phyloP scores from a whole-genome alignment of 768 basidiomycete genomes.

The Rickenella mellea region DNA sequence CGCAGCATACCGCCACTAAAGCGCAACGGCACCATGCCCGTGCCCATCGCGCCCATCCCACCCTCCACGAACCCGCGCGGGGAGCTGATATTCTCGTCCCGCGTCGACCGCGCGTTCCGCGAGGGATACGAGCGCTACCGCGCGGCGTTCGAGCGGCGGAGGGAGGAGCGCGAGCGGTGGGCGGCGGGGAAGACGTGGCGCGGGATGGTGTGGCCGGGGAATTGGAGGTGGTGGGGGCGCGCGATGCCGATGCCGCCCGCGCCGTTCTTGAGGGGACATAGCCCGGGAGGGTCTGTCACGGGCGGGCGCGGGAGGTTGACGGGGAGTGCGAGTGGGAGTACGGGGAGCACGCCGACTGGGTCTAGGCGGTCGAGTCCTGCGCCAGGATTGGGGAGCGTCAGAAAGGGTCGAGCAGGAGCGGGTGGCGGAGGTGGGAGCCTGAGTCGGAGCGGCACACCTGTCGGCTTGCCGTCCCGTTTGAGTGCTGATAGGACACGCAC shows the following conservation, averaged over 20 bases:
- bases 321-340: conserved; percentile 6
- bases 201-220: conserved; percentile 21
- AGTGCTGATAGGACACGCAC: not conserved
- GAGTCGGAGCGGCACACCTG: too few species aligned
- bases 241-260: not conserved
- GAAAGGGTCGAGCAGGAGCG: not conserved
- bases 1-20: conserved; percentile 43
- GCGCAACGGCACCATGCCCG: conserved; percentile 15
- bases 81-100: conserved; percentile 91
- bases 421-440: not conserved
- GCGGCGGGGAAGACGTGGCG: conserved; percentile 21
- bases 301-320: conserved; percentile 7
- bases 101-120: conserved; percentile 71
- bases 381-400: conserved; percentile 6
- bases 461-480: not conserved
- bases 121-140: conserved; percentile 93
- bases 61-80: conserved; percentile 86
- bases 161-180: conserved; percentile 52
- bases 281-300: not conserved
- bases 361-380: conserved; percentile 17
- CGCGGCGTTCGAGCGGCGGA: conserved; percentile 69
- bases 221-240: not conserved
- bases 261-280: not conserved
- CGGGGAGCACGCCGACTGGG: conserved; percentile 11
- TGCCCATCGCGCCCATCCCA: conserved; percentile 71